A percentile compares a stretch with the other conserved stretches of the same genome.
Conservation (phyloP, 2,329 filamentous ascomycete species). For the Niveomyces coronatus region DNA sequence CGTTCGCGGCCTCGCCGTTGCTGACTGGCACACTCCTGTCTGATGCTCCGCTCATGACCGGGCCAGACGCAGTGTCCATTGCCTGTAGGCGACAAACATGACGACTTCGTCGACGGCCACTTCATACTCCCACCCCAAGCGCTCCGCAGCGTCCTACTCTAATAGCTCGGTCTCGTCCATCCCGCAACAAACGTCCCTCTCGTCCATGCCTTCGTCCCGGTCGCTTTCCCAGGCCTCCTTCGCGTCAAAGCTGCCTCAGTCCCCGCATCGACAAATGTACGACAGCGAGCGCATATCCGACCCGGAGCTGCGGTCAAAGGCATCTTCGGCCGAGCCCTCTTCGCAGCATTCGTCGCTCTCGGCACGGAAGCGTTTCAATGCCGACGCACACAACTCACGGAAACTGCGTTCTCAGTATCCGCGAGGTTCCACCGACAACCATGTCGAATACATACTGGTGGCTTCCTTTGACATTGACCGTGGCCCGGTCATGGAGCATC, state of each 20-base stretch:
- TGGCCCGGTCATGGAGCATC: slow-evolving; percentile 95
- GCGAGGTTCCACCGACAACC: slow-evolving; percentile 65
- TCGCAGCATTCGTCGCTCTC: slow-evolving; percentile 53
- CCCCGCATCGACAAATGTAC: slow-evolving; percentile 40
- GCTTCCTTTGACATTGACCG: slow-evolving; percentile 96
- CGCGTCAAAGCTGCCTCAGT: slow-evolving; percentile 41
- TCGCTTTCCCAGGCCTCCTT: slow-evolving; percentile 49
- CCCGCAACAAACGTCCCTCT: slow-evolving; percentile 43
- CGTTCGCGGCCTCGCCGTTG: not conserved
- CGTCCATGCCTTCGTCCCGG: slow-evolving; percentile 52
- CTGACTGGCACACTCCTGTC: slow-evolving; percentile 1
- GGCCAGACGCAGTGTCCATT: not conserved
- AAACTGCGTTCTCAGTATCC: slow-evolving; percentile 67
- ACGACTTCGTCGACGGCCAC: slow-evolving; percentile 32
- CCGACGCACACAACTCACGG: slow-evolving; percentile 39
- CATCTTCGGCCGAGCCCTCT: slow-evolving; percentile 48
- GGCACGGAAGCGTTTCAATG: slow-evolving; percentile 38
- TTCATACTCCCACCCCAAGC: slow-evolving; percentile 31
- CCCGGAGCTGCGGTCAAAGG: slow-evolving; percentile 49
- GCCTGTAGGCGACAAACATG: slow-evolving; percentile 19
- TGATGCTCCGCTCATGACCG: not conserved
- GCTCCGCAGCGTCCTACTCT: slow-evolving; percentile 23
- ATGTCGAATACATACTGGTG: slow-evolving; percentile 98
- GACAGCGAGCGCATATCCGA: slow-evolving; percentile 48
- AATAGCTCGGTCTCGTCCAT: slow-evolving; percentile 19